Conservation (phyloP, 148 eudicot species). For the Diospyros lotus region DNA sequence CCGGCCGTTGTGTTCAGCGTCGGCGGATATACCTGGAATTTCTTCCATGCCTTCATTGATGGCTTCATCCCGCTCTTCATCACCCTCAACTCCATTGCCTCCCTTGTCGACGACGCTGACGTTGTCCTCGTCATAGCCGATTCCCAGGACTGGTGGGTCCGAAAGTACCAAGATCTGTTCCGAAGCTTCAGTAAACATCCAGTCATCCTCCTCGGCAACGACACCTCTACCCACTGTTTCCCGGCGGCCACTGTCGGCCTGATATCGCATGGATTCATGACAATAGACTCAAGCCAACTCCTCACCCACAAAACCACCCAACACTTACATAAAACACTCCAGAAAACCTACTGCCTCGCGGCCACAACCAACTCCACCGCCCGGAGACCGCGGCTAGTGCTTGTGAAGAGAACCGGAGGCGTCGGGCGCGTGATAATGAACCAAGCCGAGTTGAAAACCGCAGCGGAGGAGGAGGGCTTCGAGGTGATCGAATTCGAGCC, state of each 20-base stretch:
- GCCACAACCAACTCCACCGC: constrained; percentile 9
- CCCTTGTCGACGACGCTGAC: constrained; percentile 26
- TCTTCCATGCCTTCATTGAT: constrained; percentile 63
- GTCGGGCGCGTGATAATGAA: constrained; percentile 45
- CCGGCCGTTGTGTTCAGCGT: constrained; percentile 57
- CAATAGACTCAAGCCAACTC: constrained; percentile 28
- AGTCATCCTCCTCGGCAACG: constrained; percentile 35
- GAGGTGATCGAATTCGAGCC: constrained; percentile 48
- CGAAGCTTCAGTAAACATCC: constrained; percentile 28
- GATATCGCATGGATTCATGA: constrained; percentile 55
- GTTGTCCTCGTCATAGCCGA: constrained; percentile 40
- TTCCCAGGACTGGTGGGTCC: constrained; percentile 46
- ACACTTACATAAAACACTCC: constrained; percentile 35
- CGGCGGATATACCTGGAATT: constrained; percentile 50
- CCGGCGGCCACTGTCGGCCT: constrained; percentile 42
- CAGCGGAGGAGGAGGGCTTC: constrained; percentile 36
- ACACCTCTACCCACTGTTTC: constrained; percentile 47
- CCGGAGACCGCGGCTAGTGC: constrained; percentile 39
- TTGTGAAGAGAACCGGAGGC: constrained; percentile 29
- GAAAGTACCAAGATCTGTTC: constrained; percentile 38
- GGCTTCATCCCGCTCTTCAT: constrained; percentile 57
- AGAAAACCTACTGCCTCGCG: constrained; percentile 23
- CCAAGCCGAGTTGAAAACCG: constrained; percentile 24
- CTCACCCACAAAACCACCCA: constrained; percentile 20
- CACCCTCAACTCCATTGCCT: constrained; percentile 38